These are phyloP conservation scores for Chlamydomonas sphaeroides DNA, from an alignment of 139 green algal genomes.

Conservation along the genomic window DNA sequence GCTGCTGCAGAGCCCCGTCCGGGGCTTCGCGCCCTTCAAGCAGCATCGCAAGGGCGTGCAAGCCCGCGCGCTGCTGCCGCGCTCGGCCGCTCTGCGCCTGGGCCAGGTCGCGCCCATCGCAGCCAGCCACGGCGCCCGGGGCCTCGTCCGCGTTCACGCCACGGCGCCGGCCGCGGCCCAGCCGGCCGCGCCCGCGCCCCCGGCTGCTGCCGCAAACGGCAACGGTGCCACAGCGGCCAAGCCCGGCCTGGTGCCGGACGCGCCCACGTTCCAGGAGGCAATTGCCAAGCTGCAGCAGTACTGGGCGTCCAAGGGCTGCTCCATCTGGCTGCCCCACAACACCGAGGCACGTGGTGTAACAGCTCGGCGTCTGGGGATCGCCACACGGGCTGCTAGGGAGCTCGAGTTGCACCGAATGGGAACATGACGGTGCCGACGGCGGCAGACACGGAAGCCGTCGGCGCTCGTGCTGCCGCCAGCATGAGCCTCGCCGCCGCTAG, in stretches of 20 bases:
- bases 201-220: background rate
- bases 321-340: constrained; percentile 95
- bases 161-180: background rate
- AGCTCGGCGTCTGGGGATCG: too few species aligned
- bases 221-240: background rate
- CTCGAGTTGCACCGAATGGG: too few species aligned
- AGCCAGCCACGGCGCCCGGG: background rate
- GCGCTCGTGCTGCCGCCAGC: too few species aligned
- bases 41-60: background rate
- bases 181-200: background rate
- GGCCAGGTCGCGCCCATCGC: background rate
- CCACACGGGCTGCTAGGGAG: too few species aligned
- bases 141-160: background rate
- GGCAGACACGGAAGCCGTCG: too few species aligned
- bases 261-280: constrained; percentile 93
- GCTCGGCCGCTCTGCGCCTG: background rate
- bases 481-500: too few species aligned
- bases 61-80: background rate
- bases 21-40: constrained; percentile 34
- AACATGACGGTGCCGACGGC: too few species aligned
- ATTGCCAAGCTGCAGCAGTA: constrained; percentile 91
- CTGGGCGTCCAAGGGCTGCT: constrained; percentile 88
- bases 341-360: constrained; percentile 85
- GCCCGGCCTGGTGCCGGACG: constrained; percentile 31
- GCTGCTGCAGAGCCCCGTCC: constrained; percentile 4